Conservation (phyloP, 169 alveolate species). For the Cryptosporidium bovis region DNA sequence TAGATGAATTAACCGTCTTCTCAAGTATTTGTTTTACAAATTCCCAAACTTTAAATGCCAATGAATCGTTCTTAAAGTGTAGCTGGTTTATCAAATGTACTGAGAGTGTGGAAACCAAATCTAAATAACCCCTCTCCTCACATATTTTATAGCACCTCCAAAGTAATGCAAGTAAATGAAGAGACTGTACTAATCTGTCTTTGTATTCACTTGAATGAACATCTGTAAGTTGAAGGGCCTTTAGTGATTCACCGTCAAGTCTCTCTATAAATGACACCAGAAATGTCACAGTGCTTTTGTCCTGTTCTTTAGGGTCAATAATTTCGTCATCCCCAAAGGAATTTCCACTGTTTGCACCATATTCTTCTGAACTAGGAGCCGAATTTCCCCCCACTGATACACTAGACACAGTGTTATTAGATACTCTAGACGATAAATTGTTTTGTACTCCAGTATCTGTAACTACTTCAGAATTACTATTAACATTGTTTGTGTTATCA, state of each 20-base stretch:
- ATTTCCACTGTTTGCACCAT: background rate
- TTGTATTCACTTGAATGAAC: slow-evolving; percentile 87
- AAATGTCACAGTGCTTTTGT: slow-evolving; percentile 79
- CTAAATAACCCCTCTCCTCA: slow-evolving; percentile 31
- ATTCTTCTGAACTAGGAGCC: too few relatives aligned
- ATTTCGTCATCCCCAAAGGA: background rate
- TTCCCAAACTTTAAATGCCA: slow-evolving; percentile 71
- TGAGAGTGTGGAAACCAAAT: slow-evolving; percentile 48
- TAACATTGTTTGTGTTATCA: background rate
- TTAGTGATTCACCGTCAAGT: slow-evolving; percentile 86
- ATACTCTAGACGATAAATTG: background rate
- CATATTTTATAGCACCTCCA: slow-evolving; percentile 57
- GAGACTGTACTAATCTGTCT: slow-evolving; percentile 83
- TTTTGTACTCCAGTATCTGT: background rate
- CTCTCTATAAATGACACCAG: slow-evolving; percentile 84
- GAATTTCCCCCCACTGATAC: too few relatives aligned
- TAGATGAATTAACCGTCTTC: slow-evolving; percentile 49
- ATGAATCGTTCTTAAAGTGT: slow-evolving; percentile 50
- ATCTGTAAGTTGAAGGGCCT: slow-evolving; percentile 87
- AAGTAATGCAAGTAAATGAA: slow-evolving; percentile 79
- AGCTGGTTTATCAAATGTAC: slow-evolving; percentile 38
- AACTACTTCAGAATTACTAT: background rate
- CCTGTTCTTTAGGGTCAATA: slow-evolving; percentile 50
- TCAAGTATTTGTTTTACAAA: slow-evolving; percentile 42
- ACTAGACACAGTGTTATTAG: background rate